Conservation (phyloP, 2,329 filamentous ascomycete genomes). For the Cadophora sp. region DNA sequence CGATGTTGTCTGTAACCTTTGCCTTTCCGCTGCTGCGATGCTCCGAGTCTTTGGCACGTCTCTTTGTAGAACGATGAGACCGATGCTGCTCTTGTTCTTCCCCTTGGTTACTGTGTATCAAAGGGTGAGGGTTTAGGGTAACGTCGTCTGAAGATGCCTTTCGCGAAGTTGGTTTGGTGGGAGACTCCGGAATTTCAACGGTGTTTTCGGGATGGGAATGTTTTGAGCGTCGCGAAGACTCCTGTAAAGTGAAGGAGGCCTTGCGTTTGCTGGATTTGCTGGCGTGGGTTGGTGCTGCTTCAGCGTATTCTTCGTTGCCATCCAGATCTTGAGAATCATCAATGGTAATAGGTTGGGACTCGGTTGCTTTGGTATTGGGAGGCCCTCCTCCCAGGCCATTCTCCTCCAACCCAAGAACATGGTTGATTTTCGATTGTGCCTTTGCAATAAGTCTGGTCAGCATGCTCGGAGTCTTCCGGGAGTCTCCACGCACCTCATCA, state of each 20-base stretch:
- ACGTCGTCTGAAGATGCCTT: not conserved
- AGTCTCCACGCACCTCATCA: slow-evolving; percentile 1
- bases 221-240: not conserved
- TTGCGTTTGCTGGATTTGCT: not conserved
- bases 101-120: slow-evolving; percentile 5
- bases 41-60: not conserved
- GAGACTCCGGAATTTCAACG: not conserved
- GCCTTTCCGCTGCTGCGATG: not conserved
- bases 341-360: not conserved
- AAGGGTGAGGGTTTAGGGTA: not conserved
- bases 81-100: not conserved
- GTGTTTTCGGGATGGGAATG: not conserved
- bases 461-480: not conserved
- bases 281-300: not conserved
- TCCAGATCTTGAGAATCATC: slow-evolving; percentile 9
- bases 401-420: not conserved
- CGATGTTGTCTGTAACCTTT: not conserved
- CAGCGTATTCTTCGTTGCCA: not conserved
- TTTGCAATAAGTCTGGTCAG: not conserved
- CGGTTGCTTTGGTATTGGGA: not conserved
- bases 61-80: not conserved
- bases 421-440: not conserved
- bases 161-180: not conserved
- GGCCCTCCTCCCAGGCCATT: not conserved
- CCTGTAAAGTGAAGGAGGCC: not conserved